Conservation (phyloP, 2,329 filamentous ascomycete species). For the Microdochium paspali region DNA sequence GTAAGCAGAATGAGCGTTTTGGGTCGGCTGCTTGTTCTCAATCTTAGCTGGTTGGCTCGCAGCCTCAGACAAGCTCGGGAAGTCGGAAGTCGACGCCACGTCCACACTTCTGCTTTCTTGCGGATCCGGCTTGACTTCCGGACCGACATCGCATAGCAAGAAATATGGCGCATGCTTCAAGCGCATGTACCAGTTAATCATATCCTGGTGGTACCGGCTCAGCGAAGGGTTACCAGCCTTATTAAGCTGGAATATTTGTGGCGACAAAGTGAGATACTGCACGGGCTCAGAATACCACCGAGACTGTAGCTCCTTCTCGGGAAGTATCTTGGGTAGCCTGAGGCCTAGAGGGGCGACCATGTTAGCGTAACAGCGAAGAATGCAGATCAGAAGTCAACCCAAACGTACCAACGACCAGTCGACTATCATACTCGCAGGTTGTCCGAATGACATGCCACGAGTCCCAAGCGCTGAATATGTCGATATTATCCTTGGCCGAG, state of each 20-base stretch:
- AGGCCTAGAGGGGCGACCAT: conserved; percentile 30
- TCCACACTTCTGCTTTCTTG: conserved; percentile 19
- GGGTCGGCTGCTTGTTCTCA: conserved; percentile 27
- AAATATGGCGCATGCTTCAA: conserved; percentile 55
- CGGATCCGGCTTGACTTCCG: conserved; percentile 25
- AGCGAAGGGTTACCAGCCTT: conserved; percentile 53
- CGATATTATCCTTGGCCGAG: conserved; percentile 35
- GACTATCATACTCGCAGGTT: conserved; percentile 73
- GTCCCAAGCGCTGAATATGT: conserved; percentile 80
- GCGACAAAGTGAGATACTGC: conserved; percentile 47
- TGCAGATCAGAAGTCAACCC: background rate
- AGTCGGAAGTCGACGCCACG: conserved; percentile 37
- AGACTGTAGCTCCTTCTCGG: conserved; percentile 50
- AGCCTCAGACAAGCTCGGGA: conserved; percentile 65
- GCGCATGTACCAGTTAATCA: conserved; percentile 55
- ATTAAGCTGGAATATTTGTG: conserved; percentile 49
- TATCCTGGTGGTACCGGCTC: conserved; percentile 47
- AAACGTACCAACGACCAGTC: conserved; percentile 73
- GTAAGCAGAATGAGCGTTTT: conserved; percentile 59
- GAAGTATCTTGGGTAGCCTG: conserved; percentile 47
- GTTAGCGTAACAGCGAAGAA: conserved; percentile 5
- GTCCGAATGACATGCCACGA: conserved; percentile 84
- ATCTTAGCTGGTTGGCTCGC: conserved; percentile 28
- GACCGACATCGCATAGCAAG: conserved; percentile 52
- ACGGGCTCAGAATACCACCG: conserved; percentile 64